Base-by-base conservation (phyloP, 805 yeast genomes). In the Blastobotrys peoriensis region DNA sequence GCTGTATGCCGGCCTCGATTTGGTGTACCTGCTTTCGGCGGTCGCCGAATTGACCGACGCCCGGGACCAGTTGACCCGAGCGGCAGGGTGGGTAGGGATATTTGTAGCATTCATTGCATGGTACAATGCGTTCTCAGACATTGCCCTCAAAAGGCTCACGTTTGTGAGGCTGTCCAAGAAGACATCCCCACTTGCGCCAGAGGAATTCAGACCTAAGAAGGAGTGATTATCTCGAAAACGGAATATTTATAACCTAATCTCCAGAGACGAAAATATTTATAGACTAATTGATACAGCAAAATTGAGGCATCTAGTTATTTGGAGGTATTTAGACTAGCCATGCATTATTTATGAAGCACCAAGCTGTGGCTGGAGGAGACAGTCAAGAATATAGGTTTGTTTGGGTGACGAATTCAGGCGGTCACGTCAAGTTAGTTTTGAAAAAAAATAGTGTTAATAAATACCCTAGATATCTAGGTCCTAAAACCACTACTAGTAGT, bases 1-100 rank as follows among this genome's bases (percentile, higher is more conserved):
- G 3, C 67, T 82, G 54, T 79, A 79, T 56, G 68, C 77, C 61
- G 57, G 69, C 47, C 66, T 82, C 40, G 67, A 64, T 17, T 40
- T 79, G 3, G 76, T 84, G 1, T 81, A 77, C 61, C 51, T 81
- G 39, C 61, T 81, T 27, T 63, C 81, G 38, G 65, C 76, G 0
- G 67, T 71, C 41, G 80, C 79, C 22, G 72, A 75, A 44, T 70
- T 80, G 44, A 53, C 74, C 2, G 10, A 8, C 8, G 71, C 70
- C 0, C 66, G 62, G 19, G 58, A 54, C 19, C 66, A 65, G 22
- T 63, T 70, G 38, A 62, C 67, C 8, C 70, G 67, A 60, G 86
- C 82, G 16, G 86, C 81, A 47, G 87, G 86, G 46, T 74, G 72
- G 27, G 59, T 78, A 38, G 85, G 86, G 23, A 62, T 80, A 25